Conservation (phyloP, 768 basidiomycete genomes). For the Termitomyces sp. region DNA sequence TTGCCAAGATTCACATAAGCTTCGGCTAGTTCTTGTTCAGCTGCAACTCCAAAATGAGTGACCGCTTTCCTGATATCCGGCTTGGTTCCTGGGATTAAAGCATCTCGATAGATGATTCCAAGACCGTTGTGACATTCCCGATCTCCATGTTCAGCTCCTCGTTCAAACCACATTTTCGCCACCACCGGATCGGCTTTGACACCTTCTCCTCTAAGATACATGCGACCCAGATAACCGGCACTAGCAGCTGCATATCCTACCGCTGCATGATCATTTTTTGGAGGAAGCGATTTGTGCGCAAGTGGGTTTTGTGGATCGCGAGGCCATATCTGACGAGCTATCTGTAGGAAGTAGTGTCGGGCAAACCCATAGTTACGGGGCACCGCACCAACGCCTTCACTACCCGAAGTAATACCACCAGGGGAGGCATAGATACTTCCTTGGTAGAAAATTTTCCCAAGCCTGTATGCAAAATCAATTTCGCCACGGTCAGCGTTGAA, state of each 20-base stretch:
- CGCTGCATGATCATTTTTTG: slow-evolving; percentile 47
- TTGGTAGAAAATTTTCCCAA: slow-evolving; percentile 96
- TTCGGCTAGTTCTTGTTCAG: slow-evolving; percentile 85
- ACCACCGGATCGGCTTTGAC: slow-evolving; percentile 65
- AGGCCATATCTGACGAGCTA: slow-evolving; percentile 86
- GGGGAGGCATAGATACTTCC: slow-evolving; percentile 80
- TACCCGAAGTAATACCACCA: slow-evolving; percentile 82
- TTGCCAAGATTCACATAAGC: slow-evolving; percentile 91
- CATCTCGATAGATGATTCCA: slow-evolving; percentile 91
- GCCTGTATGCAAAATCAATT: slow-evolving; percentile 80
- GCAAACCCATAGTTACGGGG: slow-evolving; percentile 75
- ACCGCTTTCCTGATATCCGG: slow-evolving; percentile 60
- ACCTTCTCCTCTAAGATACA: slow-evolving; percentile 93
- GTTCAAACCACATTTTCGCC: slow-evolving; percentile 93
- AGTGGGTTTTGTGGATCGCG: slow-evolving; percentile 58
- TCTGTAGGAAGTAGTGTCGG: slow-evolving; percentile 74
- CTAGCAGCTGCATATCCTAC: slow-evolving; percentile 69
- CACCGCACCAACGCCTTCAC: slow-evolving; percentile 89
- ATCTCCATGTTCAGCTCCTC: slow-evolving; percentile 76
- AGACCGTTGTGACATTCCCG: slow-evolving; percentile 86
- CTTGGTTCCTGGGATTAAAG: slow-evolving; percentile 61
- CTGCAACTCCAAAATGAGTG: slow-evolving; percentile 68
- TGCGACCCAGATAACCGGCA: slow-evolving; percentile 86
- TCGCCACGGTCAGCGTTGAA: slow-evolving; percentile 95
- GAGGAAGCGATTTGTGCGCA: slow-evolving; percentile 31